phyloP scores from a whole-genome alignment of 768 basidiomycete species.

The Podaxis sp. region DNA sequence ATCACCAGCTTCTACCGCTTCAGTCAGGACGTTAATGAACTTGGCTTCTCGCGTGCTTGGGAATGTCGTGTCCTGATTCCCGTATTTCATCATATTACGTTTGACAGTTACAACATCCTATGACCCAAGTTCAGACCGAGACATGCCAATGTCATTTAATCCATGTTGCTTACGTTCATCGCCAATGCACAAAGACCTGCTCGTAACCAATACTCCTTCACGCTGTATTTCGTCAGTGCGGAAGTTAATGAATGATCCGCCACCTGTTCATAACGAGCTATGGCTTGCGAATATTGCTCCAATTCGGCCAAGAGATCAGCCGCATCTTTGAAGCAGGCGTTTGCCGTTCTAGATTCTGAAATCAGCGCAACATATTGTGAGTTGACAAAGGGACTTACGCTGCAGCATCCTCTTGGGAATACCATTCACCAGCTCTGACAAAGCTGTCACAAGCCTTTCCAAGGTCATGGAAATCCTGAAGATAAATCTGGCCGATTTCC shows the following conservation, averaged over 20 bases:
- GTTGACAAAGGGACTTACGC: slow-evolving; percentile 59
- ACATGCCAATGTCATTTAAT: not conserved
- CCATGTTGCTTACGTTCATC: slow-evolving; percentile 56
- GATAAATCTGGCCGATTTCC: slow-evolving; percentile 91
- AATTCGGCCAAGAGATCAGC: slow-evolving; percentile 92
- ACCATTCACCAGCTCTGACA: slow-evolving; percentile 93
- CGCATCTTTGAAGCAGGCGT: slow-evolving; percentile 93
- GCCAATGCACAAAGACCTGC: slow-evolving; percentile 86
- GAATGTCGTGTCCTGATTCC: slow-evolving; percentile 82
- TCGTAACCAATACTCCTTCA: slow-evolving; percentile 96
- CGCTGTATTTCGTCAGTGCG: slow-evolving; percentile 92
- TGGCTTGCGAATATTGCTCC: slow-evolving; percentile 80
- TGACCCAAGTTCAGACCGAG: not conserved
- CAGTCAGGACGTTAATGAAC: slow-evolving; percentile 72
- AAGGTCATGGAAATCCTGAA: slow-evolving; percentile 77
- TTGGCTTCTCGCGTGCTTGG: slow-evolving; percentile 87
- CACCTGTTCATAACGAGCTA: slow-evolving; percentile 86
- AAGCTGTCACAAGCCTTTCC: slow-evolving; percentile 88
- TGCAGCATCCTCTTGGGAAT: slow-evolving; percentile 93
- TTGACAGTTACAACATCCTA: slow-evolving; percentile 84
- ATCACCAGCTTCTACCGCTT: slow-evolving; percentile 55
- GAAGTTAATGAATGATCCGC: slow-evolving; percentile 79
- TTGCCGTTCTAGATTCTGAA: slow-evolving; percentile 68
- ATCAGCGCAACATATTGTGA: not conserved
- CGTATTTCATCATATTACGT: slow-evolving; percentile 75